Evolutionary conservation across 768 basidiomycete genomes (phyloP), one percentile per base, ranked within the genome.

Genomic region (Suillus plorans): DNA sequence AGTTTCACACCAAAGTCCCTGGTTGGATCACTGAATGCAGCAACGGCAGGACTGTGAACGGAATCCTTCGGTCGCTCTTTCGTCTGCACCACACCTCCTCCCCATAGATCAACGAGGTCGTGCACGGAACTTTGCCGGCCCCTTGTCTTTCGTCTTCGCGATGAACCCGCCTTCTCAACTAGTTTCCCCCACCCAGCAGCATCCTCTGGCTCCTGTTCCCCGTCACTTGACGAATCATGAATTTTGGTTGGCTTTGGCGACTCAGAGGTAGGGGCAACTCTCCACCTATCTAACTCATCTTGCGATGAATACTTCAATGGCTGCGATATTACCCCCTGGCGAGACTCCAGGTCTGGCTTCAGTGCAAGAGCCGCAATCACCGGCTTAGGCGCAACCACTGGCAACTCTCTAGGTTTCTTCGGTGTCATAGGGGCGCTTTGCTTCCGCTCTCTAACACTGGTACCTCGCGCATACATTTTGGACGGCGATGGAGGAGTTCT

Each of bases 41-140:
- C 63, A 65, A 65, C 62, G 64, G 73, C 53, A 68, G 72, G 36
- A 45, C 62, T 70, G 22, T 67, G 61, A 22, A 57, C 25, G 22
- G 52, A 56, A 65, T 76, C 70, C 64, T 72, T 73, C 39, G 76
- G 78, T 66, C 80, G 83, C 67, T 85, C 83, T 69, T 81, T 84
- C 28, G 72, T 72, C 66, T 74, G 78, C 57, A 69, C 67, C 64
- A 80, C 66, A 16, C 82, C 81, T 8, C 89, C 90, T 49, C 90
- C 90, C 81, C 89, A 93, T 36, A 94, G 74, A 72, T 90, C 89
- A 36, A 94, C 90, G 63, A 94, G 73, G 70, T 94, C 89, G 70
- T 95, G 91, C 28, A 94, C 91, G 14, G 93, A 94, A 70, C 86
- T 89, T 79, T 94, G 91, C 67, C 92, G 79, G 47, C 84, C 80